phyloP scores from a whole-genome alignment of 2,329 filamentous ascomycete species.

The Aspergillus uvarum region DNA sequence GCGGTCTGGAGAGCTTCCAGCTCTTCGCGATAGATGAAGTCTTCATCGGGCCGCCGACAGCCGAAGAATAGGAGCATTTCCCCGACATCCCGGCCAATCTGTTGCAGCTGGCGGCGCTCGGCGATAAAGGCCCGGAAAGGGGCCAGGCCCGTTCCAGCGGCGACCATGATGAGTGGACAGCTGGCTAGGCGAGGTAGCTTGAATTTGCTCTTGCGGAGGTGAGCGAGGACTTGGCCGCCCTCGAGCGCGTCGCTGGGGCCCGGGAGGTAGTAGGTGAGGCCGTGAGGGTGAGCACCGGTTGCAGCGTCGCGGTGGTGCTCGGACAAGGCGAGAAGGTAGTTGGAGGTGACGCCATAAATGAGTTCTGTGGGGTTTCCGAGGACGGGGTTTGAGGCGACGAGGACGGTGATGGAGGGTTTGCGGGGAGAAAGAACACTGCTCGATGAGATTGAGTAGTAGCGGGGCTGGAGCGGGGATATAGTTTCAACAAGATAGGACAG shows the following conservation, averaged over 20 bases:
- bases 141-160: conserved; percentile 52
- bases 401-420: conserved; percentile 71
- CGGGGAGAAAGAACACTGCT: conserved; percentile 48
- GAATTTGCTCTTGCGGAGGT: conserved; percentile 94
- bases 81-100: conserved; percentile 39
- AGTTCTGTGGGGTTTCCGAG: conserved; percentile 67
- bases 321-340: conserved; percentile 74
- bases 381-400: conserved; percentile 75
- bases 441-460: conserved; percentile 95
- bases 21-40: conserved; percentile 39
- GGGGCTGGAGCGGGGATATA: conserved; percentile 81
- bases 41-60: conserved; percentile 37
- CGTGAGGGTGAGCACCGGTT: conserved; percentile 62
- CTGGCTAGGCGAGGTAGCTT: conserved; percentile 65
- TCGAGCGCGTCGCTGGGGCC: conserved; percentile 91
- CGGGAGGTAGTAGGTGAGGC: conserved; percentile 74
- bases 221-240: conserved; percentile 82
- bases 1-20: conserved; percentile 24
- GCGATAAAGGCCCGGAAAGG: conserved; percentile 48
- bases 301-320: conserved; percentile 60
- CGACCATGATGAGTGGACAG: conserved; percentile 55
- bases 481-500: conserved; percentile 89
- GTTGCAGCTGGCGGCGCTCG: conserved; percentile 40
- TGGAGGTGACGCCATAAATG: conserved; percentile 87
- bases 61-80: conserved; percentile 46